These are phyloP conservation scores for Sclerotinia trifoliorum DNA, from an alignment of 2,329 filamentous ascomycete species.

Conservation along the genomic window DNA sequence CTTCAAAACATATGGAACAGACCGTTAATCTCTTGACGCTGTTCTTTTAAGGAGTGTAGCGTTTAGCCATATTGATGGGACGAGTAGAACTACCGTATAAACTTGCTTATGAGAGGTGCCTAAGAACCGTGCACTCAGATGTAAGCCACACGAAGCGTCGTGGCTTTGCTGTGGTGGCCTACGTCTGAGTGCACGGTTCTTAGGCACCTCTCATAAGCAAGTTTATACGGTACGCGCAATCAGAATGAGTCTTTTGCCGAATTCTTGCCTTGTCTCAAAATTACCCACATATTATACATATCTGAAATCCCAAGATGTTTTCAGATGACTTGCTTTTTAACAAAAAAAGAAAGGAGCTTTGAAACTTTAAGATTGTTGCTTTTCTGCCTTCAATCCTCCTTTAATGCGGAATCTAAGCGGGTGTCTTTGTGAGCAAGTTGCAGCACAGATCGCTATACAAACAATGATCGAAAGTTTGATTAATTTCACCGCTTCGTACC, in stretches of 20 bases:
- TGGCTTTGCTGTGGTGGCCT: too few species aligned
- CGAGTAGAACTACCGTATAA: too few species aligned
- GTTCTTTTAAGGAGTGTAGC: neutral
- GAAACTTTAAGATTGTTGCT: neutral
- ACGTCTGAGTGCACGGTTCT: too few species aligned
- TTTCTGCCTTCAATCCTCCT: constrained; percentile 6
- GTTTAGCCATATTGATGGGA: neutral
- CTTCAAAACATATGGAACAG: neutral
- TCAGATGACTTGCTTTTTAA: neutral
- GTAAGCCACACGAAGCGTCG: too few species aligned
- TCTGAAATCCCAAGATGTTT: neutral
- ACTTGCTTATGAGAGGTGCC: too few species aligned
- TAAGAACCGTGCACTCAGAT: too few species aligned
- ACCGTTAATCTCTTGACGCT: neutral
- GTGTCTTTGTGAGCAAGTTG: constrained; percentile 6
- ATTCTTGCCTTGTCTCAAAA: neutral
- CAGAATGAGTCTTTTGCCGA: neutral
- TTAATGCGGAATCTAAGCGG: neutral
- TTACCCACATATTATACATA: too few species aligned
- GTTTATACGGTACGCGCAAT: neutral
- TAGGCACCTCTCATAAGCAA: too few species aligned
- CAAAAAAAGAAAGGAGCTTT: neutral
- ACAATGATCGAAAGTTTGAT: neutral
- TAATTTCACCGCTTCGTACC: neutral
- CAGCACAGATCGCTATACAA: constrained; percentile 1